A percentile compares a stretch with the other conserved stretches of the same genome.
Conservation (phyloP, 495 filamentous ascomycete species). For the Podospora sp. region DNA sequence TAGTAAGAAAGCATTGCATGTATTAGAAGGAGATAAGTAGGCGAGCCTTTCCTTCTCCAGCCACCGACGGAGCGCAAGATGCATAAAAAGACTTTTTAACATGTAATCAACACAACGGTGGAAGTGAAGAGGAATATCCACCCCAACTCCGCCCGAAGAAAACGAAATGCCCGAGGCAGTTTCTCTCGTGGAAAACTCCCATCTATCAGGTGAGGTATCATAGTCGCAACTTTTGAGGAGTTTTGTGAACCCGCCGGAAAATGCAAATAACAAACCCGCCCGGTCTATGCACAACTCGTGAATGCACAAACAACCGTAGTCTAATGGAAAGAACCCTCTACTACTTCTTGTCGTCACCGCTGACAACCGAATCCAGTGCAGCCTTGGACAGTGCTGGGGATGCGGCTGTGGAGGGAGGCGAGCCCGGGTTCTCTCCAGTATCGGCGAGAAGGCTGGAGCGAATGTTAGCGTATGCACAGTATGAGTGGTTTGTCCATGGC, state of each 20-base stretch:
- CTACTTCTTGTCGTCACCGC: conserved; percentile 49
- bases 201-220: conserved; percentile 37
- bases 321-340: conserved; percentile 33
- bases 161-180: conserved; percentile 17
- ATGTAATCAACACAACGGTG: conserved; percentile 34
- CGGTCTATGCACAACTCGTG: conserved; percentile 44
- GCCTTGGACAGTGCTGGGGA: conserved; percentile 64
- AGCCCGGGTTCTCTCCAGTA: conserved; percentile 59
- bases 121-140: conserved; percentile 24
- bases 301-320: conserved; percentile 37
- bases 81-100: conserved; percentile 32
- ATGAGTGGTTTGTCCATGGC: background rate
- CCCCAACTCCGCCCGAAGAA: conserved; percentile 21
- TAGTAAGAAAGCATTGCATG: conserved; percentile 23
- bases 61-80: conserved; percentile 8
- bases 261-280: conserved; percentile 46
- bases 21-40: conserved; percentile 29
- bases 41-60: conserved; percentile 1
- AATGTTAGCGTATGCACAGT: conserved; percentile 28
- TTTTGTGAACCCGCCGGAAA: conserved; percentile 40
- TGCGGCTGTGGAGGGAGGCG: conserved; percentile 63
- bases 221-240: conserved; percentile 38
- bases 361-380: conserved; percentile 59
- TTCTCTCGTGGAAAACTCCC: conserved; percentile 15
- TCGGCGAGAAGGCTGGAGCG: conserved; percentile 50